Conservation (phyloP, 805 yeast species). For the Yamadazyma sp. region DNA sequence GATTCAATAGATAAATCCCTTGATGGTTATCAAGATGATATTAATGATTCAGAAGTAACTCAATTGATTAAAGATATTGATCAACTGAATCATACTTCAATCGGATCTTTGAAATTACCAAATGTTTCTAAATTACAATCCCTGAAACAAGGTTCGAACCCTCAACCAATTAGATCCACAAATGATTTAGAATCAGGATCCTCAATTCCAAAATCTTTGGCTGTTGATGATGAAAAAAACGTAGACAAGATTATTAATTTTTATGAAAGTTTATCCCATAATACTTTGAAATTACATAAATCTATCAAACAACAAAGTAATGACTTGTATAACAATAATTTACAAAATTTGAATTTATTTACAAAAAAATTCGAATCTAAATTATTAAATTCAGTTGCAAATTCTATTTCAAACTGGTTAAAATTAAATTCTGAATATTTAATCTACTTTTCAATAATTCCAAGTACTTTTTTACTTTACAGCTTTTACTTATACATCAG, state of each 20-base stretch:
- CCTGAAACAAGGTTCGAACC: too few species aligned
- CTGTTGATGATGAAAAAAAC: conserved; percentile 7
- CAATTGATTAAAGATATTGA: conserved; percentile 9
- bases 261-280: conserved; percentile 20
- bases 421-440: conserved; percentile 11
- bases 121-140: not conserved
- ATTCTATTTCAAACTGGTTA: conserved; percentile 3
- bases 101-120: conserved; percentile 18
- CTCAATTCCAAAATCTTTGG: too few species aligned
- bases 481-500: conserved; percentile 1
- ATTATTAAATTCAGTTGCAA: not conserved
- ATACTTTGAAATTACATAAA: conserved; percentile 15
- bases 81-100: conserved; percentile 5
- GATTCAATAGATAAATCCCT: conserved; percentile 2
- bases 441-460: conserved; percentile 9
- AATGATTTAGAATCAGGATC: too few species aligned
- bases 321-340: conserved; percentile 14
- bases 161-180: too few species aligned
- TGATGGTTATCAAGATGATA: not conserved
- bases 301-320: conserved; percentile 22
- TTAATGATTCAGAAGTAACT: conserved; percentile 1
- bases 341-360: not conserved
- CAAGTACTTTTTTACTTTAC: conserved; percentile 1
- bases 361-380: not conserved
- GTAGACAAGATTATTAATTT: conserved; percentile 17